phyloP scores from a whole-genome alignment of 192 early-diverging fungal genomes.

The Coemansia nantahalensis region DNA sequence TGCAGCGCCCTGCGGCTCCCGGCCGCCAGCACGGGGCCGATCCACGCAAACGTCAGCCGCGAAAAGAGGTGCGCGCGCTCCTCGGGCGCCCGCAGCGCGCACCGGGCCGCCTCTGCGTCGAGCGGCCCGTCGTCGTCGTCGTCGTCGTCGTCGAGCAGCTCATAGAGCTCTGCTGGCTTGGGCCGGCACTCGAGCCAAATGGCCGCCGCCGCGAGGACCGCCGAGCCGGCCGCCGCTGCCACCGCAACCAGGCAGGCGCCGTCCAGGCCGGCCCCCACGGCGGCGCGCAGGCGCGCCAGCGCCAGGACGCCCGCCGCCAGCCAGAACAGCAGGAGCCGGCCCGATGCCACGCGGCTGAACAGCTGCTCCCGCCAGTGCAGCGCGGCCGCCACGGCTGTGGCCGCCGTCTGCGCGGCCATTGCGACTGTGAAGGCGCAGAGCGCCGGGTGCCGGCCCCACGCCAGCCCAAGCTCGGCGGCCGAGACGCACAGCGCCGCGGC shows the following conservation, averaged over 20 bases:
- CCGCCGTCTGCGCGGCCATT: constrained; percentile 30
- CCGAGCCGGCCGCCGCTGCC: constrained; percentile 10
- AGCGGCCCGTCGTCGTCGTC: constrained; percentile 11
- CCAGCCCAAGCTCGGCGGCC: constrained; percentile 16
- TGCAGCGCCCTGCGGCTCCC: constrained; percentile 74
- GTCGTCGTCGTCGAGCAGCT: constrained; percentile 17
- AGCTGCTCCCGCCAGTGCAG: constrained; percentile 43
- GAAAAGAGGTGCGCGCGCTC: constrained; percentile 81
- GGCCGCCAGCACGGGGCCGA: constrained; percentile 78
- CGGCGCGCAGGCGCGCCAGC: constrained; percentile 38
- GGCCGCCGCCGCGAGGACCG: constrained; percentile 22
- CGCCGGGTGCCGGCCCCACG: not conserved
- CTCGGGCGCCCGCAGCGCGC: constrained; percentile 57
- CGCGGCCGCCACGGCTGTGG: constrained; percentile 19
- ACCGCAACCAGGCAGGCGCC: constrained; percentile 4
- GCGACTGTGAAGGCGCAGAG: constrained; percentile 17
- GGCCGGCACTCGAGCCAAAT: constrained; percentile 35
- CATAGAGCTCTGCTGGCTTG: constrained; percentile 28
- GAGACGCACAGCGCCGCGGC: constrained; percentile 21
- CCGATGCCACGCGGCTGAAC: constrained; percentile 27
- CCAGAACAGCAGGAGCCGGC: constrained; percentile 50
- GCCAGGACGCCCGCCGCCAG: constrained; percentile 21
- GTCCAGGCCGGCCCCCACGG: constrained; percentile 9
- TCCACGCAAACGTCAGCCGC: constrained; percentile 83
- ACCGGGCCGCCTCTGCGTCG: constrained; percentile 3